phyloP scores from a whole-genome alignment of 441 rosid species.

The Populus trichocarpa region DNA sequence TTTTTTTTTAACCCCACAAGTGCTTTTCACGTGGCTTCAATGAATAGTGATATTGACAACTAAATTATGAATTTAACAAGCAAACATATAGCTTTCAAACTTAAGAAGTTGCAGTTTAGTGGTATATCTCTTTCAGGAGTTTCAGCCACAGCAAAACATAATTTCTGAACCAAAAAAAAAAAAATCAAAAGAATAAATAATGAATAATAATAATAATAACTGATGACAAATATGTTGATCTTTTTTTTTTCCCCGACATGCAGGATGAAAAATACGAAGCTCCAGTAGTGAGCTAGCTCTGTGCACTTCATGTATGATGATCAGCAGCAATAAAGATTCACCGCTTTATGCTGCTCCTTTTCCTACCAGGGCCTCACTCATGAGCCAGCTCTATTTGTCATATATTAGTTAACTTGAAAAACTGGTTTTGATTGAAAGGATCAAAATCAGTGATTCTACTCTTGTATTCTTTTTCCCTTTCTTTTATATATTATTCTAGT shows the following conservation, averaged over 20 bases:
- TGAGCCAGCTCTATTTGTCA: background rate
- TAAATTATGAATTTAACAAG: background rate
- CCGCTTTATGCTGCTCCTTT: too few relatives aligned
- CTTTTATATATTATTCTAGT: background rate
- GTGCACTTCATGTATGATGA: background rate
- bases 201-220: background rate
- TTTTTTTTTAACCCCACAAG: constrained; percentile 15
- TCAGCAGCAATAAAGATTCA: background rate
- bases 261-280: constrained; percentile 49
- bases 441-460: constrained; percentile 1
- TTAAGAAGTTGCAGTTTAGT: background rate
- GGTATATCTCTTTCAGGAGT: background rate
- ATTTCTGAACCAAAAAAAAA: background rate
- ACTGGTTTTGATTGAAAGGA: constrained; percentile 1
- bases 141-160: background rate
- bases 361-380: too few relatives aligned
- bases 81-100: background rate
- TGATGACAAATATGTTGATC: background rate
- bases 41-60: constrained; percentile 11
- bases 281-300: background rate
- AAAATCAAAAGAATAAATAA: too few relatives aligned
- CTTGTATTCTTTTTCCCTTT: background rate
- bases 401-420: background rate
- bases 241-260: background rate
- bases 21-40: constrained; percentile 29